Conservation (phyloP, 1,139 yeast genomes). For the Barnettozyma hawaiiensis region DNA sequence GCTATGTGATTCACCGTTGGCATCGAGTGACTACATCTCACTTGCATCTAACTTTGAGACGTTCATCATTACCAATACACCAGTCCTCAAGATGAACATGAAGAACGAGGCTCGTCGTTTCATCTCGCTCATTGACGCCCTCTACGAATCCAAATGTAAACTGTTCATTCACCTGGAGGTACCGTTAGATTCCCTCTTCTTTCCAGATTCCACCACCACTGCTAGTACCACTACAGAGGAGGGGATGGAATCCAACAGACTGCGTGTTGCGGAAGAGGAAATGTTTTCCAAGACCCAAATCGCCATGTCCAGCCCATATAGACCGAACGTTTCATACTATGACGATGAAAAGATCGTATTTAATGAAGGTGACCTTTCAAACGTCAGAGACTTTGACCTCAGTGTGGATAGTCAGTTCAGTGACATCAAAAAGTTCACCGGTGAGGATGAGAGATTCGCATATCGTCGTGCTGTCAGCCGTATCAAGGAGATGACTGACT, state of each 20-base stretch:
- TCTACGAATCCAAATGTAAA: constrained; percentile 63
- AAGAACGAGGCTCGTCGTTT: constrained; percentile 67
- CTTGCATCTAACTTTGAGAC: constrained; percentile 55
- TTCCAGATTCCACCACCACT: constrained; percentile 37
- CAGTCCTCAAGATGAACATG: constrained; percentile 50
- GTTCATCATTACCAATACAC: constrained; percentile 55
- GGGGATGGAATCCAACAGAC: constrained; percentile 22
- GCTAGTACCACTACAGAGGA: background rate
- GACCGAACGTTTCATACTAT: constrained; percentile 65
- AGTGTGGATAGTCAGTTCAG: constrained; percentile 35
- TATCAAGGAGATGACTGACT: constrained; percentile 60
- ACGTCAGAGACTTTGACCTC: constrained; percentile 14
- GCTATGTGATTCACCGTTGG: constrained; percentile 53
- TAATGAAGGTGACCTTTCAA: constrained; percentile 27
- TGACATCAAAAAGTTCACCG: constrained; percentile 55
- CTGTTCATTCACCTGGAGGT: constrained; percentile 47
- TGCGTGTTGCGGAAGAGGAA: constrained; percentile 57
- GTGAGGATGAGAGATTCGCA: constrained; percentile 76
- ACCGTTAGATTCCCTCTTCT: constrained; percentile 48
- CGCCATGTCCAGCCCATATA: constrained; percentile 56
- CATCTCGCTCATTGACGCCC: constrained; percentile 60
- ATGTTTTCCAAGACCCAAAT: constrained; percentile 62
- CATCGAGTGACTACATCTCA: constrained; percentile 67
- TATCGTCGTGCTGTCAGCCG: constrained; percentile 67
- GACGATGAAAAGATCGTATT: constrained; percentile 42